phyloP scores from a whole-genome alignment of 202 grass and related monocot species.

The Dendrocalamus latiflorus region DNA sequence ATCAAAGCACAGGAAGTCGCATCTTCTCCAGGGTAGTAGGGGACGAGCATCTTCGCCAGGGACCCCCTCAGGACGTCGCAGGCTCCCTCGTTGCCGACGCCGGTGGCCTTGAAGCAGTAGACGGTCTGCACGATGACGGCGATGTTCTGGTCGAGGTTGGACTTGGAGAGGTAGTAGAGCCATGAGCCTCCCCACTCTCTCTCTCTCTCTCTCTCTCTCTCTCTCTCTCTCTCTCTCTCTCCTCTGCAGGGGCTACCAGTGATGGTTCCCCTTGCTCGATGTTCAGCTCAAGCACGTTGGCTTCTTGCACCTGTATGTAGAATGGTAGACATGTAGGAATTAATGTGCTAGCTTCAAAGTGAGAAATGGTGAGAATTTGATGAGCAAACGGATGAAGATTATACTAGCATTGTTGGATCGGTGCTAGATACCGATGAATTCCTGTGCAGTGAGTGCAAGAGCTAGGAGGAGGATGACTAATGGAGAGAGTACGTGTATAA shows the following conservation, averaged over 20 bases:
- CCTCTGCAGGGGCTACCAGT: constrained; percentile 34
- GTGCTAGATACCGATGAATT: neutral
- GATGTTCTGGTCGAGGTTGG: constrained; percentile 68
- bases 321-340: neutral
- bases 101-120: constrained; percentile 55
- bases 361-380: neutral
- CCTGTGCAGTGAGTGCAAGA: neutral
- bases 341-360: neutral
- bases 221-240: no score
- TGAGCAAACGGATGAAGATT: neutral
- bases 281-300: constrained; percentile 16
- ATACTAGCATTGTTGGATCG: constrained; percentile 32
- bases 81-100: neutral
- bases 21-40: constrained; percentile 35
- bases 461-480: neutral
- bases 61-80: constrained; percentile 39
- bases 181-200: no score
- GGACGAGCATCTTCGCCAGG: constrained; percentile 55
- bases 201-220: no score
- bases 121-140: constrained; percentile 70
- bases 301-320: neutral
- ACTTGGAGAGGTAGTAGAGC: constrained; percentile 66
- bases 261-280: constrained; percentile 37
- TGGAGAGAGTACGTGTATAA: neutral
- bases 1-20: no score